A percentile compares a stretch with the other conserved stretches of the same genome.
Evolutionary conservation across 2,329 filamentous ascomycete species (phyloP).

Genomic region (Thielaviopsis euricoi): DNA sequence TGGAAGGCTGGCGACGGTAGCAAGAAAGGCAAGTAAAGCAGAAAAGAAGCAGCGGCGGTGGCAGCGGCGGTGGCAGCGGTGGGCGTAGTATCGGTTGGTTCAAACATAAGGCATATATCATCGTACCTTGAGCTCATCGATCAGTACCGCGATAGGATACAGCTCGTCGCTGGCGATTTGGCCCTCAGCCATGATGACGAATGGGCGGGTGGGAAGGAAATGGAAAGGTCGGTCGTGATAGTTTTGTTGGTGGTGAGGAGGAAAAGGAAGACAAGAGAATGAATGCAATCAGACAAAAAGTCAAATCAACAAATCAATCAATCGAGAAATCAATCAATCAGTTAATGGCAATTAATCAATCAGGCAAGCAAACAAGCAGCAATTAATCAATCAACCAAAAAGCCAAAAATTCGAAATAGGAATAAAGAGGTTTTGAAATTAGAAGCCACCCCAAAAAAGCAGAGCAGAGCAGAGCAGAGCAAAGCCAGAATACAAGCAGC

Average conservation of each 20-base stretch:
- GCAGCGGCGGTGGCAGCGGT: not conserved
- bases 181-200: constrained; percentile 66
- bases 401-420: not conserved
- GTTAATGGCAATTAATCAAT: not conserved
- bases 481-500: not conserved
- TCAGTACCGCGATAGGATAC: constrained; percentile 97
- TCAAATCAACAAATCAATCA: not conserved
- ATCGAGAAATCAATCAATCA: not conserved
- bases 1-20: not conserved
- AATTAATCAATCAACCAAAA: not conserved
- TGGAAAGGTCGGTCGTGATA: not conserved
- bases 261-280: not conserved
- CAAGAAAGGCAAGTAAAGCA: not conserved
- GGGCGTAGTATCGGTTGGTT: not conserved
- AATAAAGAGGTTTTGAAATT: not conserved
- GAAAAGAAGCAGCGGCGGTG: not conserved
- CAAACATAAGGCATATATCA: constrained; percentile 15
- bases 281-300: not conserved
- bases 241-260: not conserved
- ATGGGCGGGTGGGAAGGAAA: not conserved
- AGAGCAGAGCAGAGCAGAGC: constrained; percentile 1
- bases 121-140: constrained; percentile 93
- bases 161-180: constrained; percentile 92
- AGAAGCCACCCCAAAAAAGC: not conserved
- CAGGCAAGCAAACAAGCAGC: not conserved